These are phyloP conservation scores for Actinidia arguta DNA, from an alignment of 179 eudicot genomes.

Conservation along the genomic window DNA sequence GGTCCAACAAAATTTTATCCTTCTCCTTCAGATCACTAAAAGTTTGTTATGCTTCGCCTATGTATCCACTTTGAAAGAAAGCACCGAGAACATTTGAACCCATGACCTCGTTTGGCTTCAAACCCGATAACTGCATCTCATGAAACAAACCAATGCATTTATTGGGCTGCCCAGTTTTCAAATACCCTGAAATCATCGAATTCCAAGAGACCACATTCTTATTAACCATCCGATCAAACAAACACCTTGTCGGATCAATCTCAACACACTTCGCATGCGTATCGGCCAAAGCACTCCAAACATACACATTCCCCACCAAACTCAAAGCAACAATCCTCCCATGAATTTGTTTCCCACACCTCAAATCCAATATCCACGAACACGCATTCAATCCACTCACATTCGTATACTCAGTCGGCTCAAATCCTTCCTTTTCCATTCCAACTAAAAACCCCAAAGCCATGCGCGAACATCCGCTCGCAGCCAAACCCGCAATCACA, in stretches of 20 bases:
- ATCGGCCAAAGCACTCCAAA: constrained; percentile 57
- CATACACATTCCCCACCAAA: constrained; percentile 40
- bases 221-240: constrained; percentile 54
- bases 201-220: constrained; percentile 82
- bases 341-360: constrained; percentile 52
- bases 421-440: constrained; percentile 46
- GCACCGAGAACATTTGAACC: constrained; percentile 44
- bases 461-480: constrained; percentile 40
- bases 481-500: constrained; percentile 61
- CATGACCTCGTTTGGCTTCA: constrained; percentile 58
- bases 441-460: constrained; percentile 50
- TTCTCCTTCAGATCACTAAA: constrained; percentile 31
- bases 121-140: constrained; percentile 68
- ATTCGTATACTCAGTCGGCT: constrained; percentile 42
- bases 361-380: constrained; percentile 36
- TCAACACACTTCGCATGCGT: constrained; percentile 84
- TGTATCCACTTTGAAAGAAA: constrained; percentile 22
- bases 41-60: constrained; percentile 31
- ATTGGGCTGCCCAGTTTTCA: constrained; percentile 58
- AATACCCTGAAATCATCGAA: constrained; percentile 82
- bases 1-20: constrained; percentile 38
- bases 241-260: constrained; percentile 48
- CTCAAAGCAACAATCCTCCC: constrained; percentile 37
- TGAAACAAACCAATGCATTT: constrained; percentile 72
- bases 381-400: constrained; percentile 47